Percentiles rank a stretch among this genome's conserved stretches.
Conservation (phyloP, 768 basidiomycete species). For the Leucocoprinus sp. region DNA sequence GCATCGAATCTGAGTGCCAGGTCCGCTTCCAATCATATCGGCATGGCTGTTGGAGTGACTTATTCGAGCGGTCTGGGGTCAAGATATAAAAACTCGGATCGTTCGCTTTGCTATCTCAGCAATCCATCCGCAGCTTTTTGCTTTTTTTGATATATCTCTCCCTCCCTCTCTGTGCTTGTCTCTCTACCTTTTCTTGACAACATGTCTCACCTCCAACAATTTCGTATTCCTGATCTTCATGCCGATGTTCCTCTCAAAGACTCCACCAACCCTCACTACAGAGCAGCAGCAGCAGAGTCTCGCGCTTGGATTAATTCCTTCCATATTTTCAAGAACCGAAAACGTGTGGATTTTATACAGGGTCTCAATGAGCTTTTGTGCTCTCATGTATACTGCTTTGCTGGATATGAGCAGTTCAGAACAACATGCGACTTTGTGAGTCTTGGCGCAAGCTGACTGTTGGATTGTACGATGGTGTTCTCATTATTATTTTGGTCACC, state of each 20-base stretch:
- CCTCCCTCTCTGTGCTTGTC: too few relatives aligned
- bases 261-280: conserved; percentile 49
- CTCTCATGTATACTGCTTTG: conserved; percentile 54
- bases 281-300: conserved; percentile 46
- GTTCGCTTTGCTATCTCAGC: background rate
- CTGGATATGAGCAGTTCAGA: conserved; percentile 47
- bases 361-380: conserved; percentile 55
- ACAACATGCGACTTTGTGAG: conserved; percentile 55
- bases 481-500: conserved; percentile 5
- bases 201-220: conserved; percentile 20
- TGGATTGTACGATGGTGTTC: too few relatives aligned
- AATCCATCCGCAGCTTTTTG: too few relatives aligned
- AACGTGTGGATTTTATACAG: conserved; percentile 56
- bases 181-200: too few relatives aligned
- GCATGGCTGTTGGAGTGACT: background rate
- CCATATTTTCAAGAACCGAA: conserved; percentile 48
- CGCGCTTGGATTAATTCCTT: conserved; percentile 56
- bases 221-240: conserved; percentile 51
- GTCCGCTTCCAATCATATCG: conserved; percentile 11
- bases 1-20: conserved; percentile 7
- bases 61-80: conserved; percentile 1
- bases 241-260: conserved; percentile 38
- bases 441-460: too few relatives aligned
- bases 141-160: too few relatives aligned
- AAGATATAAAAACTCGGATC: conserved; percentile 7